Conservation (phyloP, 2,329 filamentous ascomycete species). For the Gaeumannomyces tritici region DNA sequence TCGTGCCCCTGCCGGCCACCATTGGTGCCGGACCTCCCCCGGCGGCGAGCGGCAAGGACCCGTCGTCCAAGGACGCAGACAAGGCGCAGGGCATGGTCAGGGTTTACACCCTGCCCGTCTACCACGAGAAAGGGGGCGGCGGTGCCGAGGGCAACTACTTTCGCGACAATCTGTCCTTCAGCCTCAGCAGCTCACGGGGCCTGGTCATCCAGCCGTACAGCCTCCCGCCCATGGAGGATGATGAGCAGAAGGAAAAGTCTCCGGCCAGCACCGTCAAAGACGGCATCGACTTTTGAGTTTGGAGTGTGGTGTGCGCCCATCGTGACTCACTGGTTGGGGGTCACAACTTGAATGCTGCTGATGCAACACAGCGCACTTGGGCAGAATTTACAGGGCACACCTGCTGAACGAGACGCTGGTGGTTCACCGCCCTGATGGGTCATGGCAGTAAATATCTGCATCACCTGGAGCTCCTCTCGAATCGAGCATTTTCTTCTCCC, state of each 20-base stretch:
- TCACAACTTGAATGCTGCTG: neutral
- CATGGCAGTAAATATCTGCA: slow-evolving; percentile 9
- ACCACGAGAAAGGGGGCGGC: slow-evolving; percentile 82
- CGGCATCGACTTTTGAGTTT: slow-evolving; percentile 64
- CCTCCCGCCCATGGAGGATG: slow-evolving; percentile 76
- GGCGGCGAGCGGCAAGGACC: slow-evolving; percentile 32
- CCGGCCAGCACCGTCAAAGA: slow-evolving; percentile 48
- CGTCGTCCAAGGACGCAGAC: slow-evolving; percentile 48
- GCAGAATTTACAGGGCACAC: neutral
- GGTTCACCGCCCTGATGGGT: neutral
- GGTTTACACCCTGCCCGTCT: slow-evolving; percentile 72
- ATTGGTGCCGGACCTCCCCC: slow-evolving; percentile 25
- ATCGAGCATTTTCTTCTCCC: neutral
- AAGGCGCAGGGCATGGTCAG: slow-evolving; percentile 78
- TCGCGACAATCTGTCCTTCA: slow-evolving; percentile 85
- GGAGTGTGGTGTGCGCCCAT: no score
- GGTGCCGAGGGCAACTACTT: slow-evolving; percentile 56
- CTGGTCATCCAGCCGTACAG: slow-evolving; percentile 83
- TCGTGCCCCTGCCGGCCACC: slow-evolving; percentile 60
- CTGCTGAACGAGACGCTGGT: neutral
- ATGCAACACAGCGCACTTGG: no score
- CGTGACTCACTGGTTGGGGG: neutral
- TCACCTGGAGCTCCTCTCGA: neutral
- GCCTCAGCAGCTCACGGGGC: slow-evolving; percentile 67
- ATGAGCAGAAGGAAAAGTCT: slow-evolving; percentile 33